Evolutionary conservation across 768 basidiomycete genomes (phyloP), one percentile per base, ranked within the genome.

Genomic region (Tulasnella sp.): DNA sequence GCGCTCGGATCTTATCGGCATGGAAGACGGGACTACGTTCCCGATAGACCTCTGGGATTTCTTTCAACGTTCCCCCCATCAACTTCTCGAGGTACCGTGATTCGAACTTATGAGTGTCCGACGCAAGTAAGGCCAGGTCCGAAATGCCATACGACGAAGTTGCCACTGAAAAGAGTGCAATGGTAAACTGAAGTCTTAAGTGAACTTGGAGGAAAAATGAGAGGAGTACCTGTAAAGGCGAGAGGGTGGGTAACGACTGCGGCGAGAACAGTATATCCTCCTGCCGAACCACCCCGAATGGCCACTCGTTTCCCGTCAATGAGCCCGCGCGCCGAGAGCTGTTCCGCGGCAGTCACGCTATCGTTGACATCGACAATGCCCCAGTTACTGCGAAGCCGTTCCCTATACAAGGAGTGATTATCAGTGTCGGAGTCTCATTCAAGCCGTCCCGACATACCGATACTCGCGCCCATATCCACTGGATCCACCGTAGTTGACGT

Each of bases 401-500:
- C 85, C 76, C 84, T 84, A 3, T 2, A 12, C 64, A 34, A 29
- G 25, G 25, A 52, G 40, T 67, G 3, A 64, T 29, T 2, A n/a
- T 3, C 38, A 38, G n/a, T 29, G 64, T 36, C 52, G 31, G 22
- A 22, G 19, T 29, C 38, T 34, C 4, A 11, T 49, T n/a, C 1
- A 0, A 4, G 22, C 49, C 29, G 19, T 68, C 15, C 5, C 8
- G 22, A 39, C 85, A 74, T 76, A 85, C 85, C 87, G 88, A 80
- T 92, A 94, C 64, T 84, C 83, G 4, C 91, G 86, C 0, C 93
- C 93, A 79, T 90, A 93, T 0, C 92, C 90, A 5, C 88, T 88
- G 0, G 91, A 91, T 0, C 93, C 93, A 1, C 91, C 87, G 77
- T 93, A 91, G 79, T 94, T 91, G 58, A 94, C 91, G 74, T 91